Base-by-base conservation (phyloP, 306 rosid genomes). In the Ammopiptanthus mongolicus region DNA sequence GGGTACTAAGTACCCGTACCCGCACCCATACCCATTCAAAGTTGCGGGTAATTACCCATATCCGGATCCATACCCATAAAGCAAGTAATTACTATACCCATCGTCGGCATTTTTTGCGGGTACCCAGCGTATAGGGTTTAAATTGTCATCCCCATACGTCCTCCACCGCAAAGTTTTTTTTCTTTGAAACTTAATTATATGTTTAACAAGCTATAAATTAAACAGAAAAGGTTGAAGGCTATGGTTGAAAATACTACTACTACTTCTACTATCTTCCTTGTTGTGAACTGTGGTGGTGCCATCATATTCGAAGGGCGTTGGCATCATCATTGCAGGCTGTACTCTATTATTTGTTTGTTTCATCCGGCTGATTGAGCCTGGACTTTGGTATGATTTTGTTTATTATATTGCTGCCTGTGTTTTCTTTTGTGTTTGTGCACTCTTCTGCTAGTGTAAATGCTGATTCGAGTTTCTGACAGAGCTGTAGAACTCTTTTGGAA, bases 401-500 rank as follows among this genome's bases (percentile, higher is more conserved):
- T 46, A 57, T 76, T 21, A 13, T 69, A 14, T 13, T 36, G 33
- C 37, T 77, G 61, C 37, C 13, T 52, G 3, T 46, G 15, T 19
- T 15, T 19, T 48, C n/a, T 33, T 44, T 13, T 77, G 58, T 73
- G 13, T 53, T 18, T 67, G 39, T 41, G 60, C 29, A 25, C 15
- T 46, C 15, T 28, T 37, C 57, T 44, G 39, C 37, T 17, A 3
- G 44, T 19, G 55, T 78, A 34, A 64, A 56, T 69, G 60, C 82
- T 86, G 50, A 84, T 76, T 36, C 19, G 33, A 21, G 29, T 58
- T 68, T 76, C 25, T 80, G 14, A 66, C 92, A 92, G 99, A 95
- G 88, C 84, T 92, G 97, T 76, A 87, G 86, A 87, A 87, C 75
- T 64, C 82, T 90, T 65, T 71, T 95, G 85, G 97, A 91, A 83